phyloP scores from a whole-genome alignment of 2,329 filamentous ascomycete species.

The Apiospora saccharicola region DNA sequence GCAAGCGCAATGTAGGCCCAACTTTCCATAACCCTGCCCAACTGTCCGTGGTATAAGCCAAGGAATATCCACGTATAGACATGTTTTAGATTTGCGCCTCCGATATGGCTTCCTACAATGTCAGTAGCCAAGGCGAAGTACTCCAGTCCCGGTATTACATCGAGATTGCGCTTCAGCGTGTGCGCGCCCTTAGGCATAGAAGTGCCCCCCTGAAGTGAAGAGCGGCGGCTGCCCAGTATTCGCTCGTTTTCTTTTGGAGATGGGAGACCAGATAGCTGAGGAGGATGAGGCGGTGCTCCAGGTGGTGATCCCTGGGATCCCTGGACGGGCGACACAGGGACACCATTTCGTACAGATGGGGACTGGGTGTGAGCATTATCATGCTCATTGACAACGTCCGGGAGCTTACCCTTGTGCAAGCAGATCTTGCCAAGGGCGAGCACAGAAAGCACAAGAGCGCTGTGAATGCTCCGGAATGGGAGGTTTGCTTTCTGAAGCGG shows the following conservation, averaged over 20 bases:
- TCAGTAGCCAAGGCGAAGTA: slow-evolving; percentile 89
- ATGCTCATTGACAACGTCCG: slow-evolving; percentile 64
- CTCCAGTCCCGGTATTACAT: slow-evolving; percentile 86
- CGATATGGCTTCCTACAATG: slow-evolving; percentile 83
- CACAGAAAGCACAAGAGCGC: slow-evolving; percentile 82
- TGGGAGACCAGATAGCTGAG: slow-evolving; percentile 57
- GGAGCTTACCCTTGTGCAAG: slow-evolving; percentile 59
- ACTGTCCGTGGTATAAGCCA: slow-evolving; percentile 86
- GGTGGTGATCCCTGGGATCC: slow-evolving; percentile 61
- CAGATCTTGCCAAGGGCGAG: slow-evolving; percentile 90
- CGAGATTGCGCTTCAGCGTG: slow-evolving; percentile 68
- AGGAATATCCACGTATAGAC: slow-evolving; percentile 87
- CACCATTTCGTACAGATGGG: slow-evolving; percentile 56
- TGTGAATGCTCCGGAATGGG: slow-evolving; percentile 74
- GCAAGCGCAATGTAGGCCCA: slow-evolving; percentile 68
- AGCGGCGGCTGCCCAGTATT: slow-evolving; percentile 54
- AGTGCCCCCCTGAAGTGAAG: slow-evolving; percentile 56
- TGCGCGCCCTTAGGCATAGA: slow-evolving; percentile 38
- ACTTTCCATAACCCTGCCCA: slow-evolving; percentile 87
- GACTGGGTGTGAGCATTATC: slow-evolving; percentile 48
- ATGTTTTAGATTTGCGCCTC: slow-evolving; percentile 80
- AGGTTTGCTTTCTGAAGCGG: slow-evolving; percentile 53
- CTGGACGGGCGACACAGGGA: slow-evolving; percentile 55
- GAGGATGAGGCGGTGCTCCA: slow-evolving; percentile 51
- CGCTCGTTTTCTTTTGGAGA: slow-evolving; percentile 62